Base-by-base conservation (phyloP, 1,284 basidiomycete genomes). In the Exobasidium rhododendri region DNA sequence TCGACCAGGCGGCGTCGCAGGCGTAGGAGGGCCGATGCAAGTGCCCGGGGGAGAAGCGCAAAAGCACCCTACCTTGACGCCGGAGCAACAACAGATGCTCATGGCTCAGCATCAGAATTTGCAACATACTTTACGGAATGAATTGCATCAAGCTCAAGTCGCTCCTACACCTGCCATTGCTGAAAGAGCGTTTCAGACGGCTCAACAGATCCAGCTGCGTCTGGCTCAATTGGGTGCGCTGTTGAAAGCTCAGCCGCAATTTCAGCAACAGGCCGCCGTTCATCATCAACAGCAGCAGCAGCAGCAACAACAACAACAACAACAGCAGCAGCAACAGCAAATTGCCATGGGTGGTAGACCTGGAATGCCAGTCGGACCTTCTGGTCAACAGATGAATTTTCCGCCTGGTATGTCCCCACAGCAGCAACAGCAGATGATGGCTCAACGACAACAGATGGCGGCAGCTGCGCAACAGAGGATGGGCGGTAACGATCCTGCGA, bases 111-210 rank as follows among this genome's bases (percentile, higher is more conserved):
- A 68, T 65, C 70, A 72, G 35, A 63, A 57, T 45, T 66, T 76
- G 22, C 74, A 76, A 29, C 68, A 67, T 0, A 70, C 70, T 5
- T 67, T 73, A 51, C 68, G 70, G 35, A 68, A 68, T 32, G 74
- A 75, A 43, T 71, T 72, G 70, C 68, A 74, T 63, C 73, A 75
- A 57, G 74, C 74, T 3, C 74, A 75, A 56, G 68, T 64, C 30
- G 70, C 72, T 2, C 70, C 72, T 31, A 68, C 67, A 29, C 71
- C 67, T 43, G 66, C 70, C 26, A 64, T 68, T 24, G 70, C 74
- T 24, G 68, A 71, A 58, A 70, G 72, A 31, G 70, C 70, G n/a
- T 68, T 72, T 54, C 67, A 66, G 26, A 75, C 67, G 40, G 72
- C 70, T 1, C 74, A 72, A 56, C 70, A 68, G 30, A 66, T 74